A percentile compares a stretch with the other conserved stretches of the same genome.
phyloP scores from a whole-genome alignment of 2,329 filamentous ascomycete genomes.

The Cladosporium cucumerinum region DNA sequence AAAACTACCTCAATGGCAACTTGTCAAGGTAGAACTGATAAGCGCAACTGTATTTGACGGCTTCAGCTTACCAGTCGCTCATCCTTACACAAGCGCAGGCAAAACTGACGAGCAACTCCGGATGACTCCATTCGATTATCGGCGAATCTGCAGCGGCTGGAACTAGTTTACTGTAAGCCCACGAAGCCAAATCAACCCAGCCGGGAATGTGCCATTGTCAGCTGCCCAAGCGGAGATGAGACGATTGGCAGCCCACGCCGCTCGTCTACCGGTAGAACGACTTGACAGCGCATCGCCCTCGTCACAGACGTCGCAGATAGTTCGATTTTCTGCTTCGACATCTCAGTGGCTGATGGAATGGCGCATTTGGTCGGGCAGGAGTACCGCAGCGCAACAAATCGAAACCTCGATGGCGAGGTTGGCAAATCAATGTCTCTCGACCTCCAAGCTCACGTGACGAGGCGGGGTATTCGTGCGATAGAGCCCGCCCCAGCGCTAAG shows the following conservation, averaged over 20 bases:
- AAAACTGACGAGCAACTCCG: background rate
- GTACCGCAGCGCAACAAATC: background rate
- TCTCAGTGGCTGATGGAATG: background rate
- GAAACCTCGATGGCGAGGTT: background rate
- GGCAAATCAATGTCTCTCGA: background rate
- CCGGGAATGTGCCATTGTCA: constrained; percentile 16
- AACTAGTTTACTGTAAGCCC: constrained; percentile 4
- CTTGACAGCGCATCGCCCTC: constrained; percentile 11
- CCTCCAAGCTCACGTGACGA: background rate
- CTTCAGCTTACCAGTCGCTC: background rate
- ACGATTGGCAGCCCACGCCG: constrained; percentile 14
- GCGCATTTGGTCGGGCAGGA: background rate
- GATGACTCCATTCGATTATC: background rate
- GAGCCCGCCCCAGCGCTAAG: background rate
- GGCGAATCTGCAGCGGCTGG: constrained; percentile 5
- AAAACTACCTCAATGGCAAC: background rate
- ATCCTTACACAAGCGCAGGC: background rate
- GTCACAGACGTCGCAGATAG: background rate
- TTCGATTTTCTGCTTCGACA: background rate
- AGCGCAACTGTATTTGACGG: background rate
- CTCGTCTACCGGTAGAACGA: background rate
- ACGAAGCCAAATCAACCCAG: constrained; percentile 14
- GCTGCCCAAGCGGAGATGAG: constrained; percentile 11
- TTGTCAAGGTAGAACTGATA: background rate
- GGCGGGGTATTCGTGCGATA: background rate